phyloP scores from a whole-genome alignment of 768 basidiomycete genomes.

The Boletus fagicola region DNA sequence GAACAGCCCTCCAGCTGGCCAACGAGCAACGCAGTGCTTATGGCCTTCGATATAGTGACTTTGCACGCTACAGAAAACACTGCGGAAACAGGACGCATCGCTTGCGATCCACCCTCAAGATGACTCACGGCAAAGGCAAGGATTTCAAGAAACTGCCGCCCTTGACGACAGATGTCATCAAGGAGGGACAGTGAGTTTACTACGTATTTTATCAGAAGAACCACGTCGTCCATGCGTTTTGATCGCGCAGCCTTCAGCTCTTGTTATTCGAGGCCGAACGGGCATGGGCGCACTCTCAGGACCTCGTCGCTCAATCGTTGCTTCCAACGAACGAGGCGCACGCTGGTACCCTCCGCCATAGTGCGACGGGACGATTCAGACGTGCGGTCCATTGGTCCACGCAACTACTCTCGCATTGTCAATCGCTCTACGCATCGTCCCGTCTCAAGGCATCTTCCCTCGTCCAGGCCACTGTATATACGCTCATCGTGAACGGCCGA shows the following conservation, averaged over 20 bases:
- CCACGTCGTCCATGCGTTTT: constrained; percentile 10
- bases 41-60: constrained; percentile 89
- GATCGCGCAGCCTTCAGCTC: constrained; percentile 62
- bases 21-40: constrained; percentile 91
- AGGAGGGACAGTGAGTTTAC: constrained; percentile 79
- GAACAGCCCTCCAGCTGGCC: constrained; percentile 73
- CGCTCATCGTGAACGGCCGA: constrained; percentile 78
- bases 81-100: constrained; percentile 90
- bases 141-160: constrained; percentile 84
- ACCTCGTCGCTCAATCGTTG: constrained; percentile 55
- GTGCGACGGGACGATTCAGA: constrained; percentile 76
- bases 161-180: constrained; percentile 64
- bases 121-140: constrained; percentile 84
- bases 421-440: constrained; percentile 52
- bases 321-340: constrained; percentile 50
- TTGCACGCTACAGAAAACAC: constrained; percentile 87
- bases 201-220: not conserved
- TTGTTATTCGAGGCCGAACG: constrained; percentile 89
- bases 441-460: constrained; percentile 58
- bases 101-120: constrained; percentile 77
- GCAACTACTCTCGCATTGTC: constrained; percentile 71
- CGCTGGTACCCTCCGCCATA: constrained; percentile 61
- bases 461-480: constrained; percentile 74
- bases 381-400: constrained; percentile 78
- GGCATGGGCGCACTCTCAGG: constrained; percentile 88